Conservation (phyloP, 1,284 basidiomycete species). For the Amylostereum chailletii region DNA sequence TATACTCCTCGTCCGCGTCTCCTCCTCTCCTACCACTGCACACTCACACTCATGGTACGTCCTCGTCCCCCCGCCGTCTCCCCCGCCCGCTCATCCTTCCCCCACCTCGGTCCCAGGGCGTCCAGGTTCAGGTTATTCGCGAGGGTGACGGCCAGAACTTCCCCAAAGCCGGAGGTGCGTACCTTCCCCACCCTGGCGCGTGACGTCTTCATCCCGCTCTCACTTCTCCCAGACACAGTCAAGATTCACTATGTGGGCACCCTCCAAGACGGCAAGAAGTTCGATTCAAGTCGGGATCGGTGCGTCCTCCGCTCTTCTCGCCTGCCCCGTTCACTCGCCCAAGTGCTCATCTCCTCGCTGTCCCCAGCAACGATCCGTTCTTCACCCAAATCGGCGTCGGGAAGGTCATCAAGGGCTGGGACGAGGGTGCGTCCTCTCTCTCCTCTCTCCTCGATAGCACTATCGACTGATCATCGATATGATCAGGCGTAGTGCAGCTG, state of each 20-base stretch:
- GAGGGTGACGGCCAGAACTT: slow-evolving; percentile 37
- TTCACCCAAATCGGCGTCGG: slow-evolving; percentile 71
- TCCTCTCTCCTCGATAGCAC: slow-evolving; percentile 4
- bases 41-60: slow-evolving; percentile 16
- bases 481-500: slow-evolving; percentile 62
- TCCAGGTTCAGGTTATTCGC: slow-evolving; percentile 30
- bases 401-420: slow-evolving; percentile 86
- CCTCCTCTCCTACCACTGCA: slow-evolving; percentile 20
- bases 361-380: slow-evolving; percentile 50
- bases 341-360: background rate
- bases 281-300: slow-evolving; percentile 71
- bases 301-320: slow-evolving; percentile 14
- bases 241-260: slow-evolving; percentile 72
- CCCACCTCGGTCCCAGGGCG: slow-evolving; percentile 24
- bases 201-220: slow-evolving; percentile 5
- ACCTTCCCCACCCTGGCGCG: slow-evolving; percentile 9
- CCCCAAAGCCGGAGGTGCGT: slow-evolving; percentile 40
- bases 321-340: background rate
- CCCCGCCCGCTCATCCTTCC: slow-evolving; percentile 1
- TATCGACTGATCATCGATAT: slow-evolving; percentile 7
- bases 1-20: slow-evolving; percentile 26
- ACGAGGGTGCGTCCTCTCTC: slow-evolving; percentile 62
- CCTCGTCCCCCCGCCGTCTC: background rate
- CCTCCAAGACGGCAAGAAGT: slow-evolving; percentile 48
- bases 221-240: slow-evolving; percentile 32